phyloP scores from a whole-genome alignment of 306 rosid species.

The Myrica gale region DNA sequence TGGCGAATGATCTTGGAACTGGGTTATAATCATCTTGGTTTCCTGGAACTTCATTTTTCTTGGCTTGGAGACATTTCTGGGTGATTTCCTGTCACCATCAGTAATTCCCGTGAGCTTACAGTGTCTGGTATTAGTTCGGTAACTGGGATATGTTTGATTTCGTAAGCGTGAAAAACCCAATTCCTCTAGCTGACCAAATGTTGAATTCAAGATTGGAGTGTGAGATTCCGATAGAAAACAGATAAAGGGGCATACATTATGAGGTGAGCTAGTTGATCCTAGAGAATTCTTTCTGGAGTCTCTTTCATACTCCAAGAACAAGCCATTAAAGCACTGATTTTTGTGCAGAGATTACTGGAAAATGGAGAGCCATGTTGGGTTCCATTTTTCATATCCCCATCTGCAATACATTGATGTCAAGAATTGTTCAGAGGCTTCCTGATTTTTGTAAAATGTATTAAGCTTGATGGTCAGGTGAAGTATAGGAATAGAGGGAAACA shows the following conservation, averaged over 20 bases:
- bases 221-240: conserved; percentile 4
- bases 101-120: conserved; percentile 34
- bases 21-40: conserved; percentile 53
- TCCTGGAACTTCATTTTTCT: conserved; percentile 39
- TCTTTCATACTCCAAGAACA: conserved; percentile 9
- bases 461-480: conserved; percentile 32
- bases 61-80: conserved; percentile 33
- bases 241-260: conserved; percentile 22
- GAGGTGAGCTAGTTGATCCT: conserved; percentile 25
- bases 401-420: conserved; percentile 29
- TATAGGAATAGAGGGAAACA: conserved; percentile 20
- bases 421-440: conserved; percentile 23
- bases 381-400: conserved; percentile 32
- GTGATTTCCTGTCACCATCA: conserved; percentile 25
- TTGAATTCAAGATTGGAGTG: neutral
- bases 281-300: conserved; percentile 18
- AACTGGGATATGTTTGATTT: conserved; percentile 28
- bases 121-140: conserved; percentile 18
- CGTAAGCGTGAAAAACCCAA: conserved; percentile 34
- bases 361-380: conserved; percentile 43
- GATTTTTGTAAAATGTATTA: conserved; percentile 26
- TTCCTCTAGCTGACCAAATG: conserved; percentile 36
- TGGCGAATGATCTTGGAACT: conserved; percentile 85
- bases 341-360: conserved; percentile 36
- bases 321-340: conserved; percentile 25